These are phyloP conservation scores for Phlyctochytrium bullatum DNA, from an alignment of 192 early-diverging fungal species.

Conservation along the genomic window DNA sequence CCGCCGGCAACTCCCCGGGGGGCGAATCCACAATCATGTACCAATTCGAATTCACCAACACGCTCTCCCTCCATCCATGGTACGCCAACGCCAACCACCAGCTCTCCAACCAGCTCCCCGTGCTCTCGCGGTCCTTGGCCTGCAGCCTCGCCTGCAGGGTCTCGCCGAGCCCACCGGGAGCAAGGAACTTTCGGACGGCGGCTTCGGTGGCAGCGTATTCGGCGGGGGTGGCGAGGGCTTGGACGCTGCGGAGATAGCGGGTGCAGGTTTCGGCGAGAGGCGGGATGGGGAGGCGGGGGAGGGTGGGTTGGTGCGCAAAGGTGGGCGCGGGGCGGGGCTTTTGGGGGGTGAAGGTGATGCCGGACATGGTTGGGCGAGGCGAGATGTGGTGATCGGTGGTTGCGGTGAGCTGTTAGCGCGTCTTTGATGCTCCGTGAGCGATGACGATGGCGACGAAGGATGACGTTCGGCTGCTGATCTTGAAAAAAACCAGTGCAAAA, in stretches of 20 bases:
- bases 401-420: too few relatives aligned
- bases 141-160: slow-evolving; percentile 82
- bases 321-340: slow-evolving; percentile 7
- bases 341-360: not conserved
- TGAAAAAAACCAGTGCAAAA: too few relatives aligned
- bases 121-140: slow-evolving; percentile 68
- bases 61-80: slow-evolving; percentile 69
- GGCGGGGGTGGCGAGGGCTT: slow-evolving; percentile 62
- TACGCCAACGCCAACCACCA: slow-evolving; percentile 99
- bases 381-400: too few relatives aligned
- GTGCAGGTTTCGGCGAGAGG: slow-evolving; percentile 74
- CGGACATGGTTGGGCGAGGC: too few relatives aligned
- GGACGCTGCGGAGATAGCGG: slow-evolving; percentile 78
- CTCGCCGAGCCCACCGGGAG: slow-evolving; percentile 76
- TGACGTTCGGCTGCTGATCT: too few relatives aligned
- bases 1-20: slow-evolving; percentile 32
- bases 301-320: slow-evolving; percentile 32
- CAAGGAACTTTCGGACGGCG: slow-evolving; percentile 73
- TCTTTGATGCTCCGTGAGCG: too few relatives aligned
- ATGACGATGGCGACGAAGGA: too few relatives aligned
- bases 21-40: slow-evolving; percentile 62
- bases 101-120: slow-evolving; percentile 86
- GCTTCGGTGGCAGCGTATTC: slow-evolving; percentile 69
- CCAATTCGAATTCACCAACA: slow-evolving; percentile 89
- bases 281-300: slow-evolving; percentile 91